phyloP scores from a whole-genome alignment of 2,329 filamentous ascomycete species.

The Penicillium sp. region DNA sequence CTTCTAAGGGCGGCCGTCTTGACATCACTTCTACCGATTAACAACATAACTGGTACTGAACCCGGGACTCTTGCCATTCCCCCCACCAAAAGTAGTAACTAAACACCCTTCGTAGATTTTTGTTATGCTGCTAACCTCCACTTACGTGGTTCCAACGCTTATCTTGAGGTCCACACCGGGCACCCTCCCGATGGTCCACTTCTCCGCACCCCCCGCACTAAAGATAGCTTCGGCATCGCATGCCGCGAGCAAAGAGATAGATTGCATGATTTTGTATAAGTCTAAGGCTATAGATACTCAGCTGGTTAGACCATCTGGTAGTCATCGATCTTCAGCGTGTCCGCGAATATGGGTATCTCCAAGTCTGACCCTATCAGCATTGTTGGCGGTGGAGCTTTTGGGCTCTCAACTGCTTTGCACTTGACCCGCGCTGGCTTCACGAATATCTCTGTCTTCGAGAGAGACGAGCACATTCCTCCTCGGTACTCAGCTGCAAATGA shows the following conservation, averaged over 20 bases:
- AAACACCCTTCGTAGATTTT: no score
- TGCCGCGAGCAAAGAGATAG: slow-evolving; percentile 7
- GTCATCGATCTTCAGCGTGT: background rate
- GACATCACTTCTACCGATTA: no score
- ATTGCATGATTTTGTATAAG: background rate
- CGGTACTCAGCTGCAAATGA: slow-evolving; percentile 58
- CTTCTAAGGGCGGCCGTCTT: no score
- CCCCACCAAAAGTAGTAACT: no score
- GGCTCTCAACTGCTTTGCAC: slow-evolving; percentile 52
- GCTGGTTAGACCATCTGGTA: background rate
- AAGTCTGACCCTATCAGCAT: slow-evolving; percentile 31
- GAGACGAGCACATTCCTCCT: slow-evolving; percentile 48
- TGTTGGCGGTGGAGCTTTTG: slow-evolving; percentile 52
- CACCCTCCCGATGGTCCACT: slow-evolving; percentile 11
- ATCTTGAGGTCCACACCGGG: slow-evolving; percentile 7
- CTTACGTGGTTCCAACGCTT: background rate
- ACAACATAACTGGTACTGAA: no score
- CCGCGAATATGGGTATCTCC: slow-evolving; percentile 16
- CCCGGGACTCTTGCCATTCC: no score
- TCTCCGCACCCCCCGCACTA: slow-evolving; percentile 7
- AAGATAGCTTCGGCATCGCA: background rate
- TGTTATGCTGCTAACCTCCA: background rate
- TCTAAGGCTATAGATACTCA: slow-evolving; percentile 10
- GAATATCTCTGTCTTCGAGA: slow-evolving; percentile 51
- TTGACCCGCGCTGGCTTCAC: slow-evolving; percentile 47